Base-by-base conservation (phyloP, 2,329 filamentous ascomycete genomes). In the Fusarium sp. region DNA sequence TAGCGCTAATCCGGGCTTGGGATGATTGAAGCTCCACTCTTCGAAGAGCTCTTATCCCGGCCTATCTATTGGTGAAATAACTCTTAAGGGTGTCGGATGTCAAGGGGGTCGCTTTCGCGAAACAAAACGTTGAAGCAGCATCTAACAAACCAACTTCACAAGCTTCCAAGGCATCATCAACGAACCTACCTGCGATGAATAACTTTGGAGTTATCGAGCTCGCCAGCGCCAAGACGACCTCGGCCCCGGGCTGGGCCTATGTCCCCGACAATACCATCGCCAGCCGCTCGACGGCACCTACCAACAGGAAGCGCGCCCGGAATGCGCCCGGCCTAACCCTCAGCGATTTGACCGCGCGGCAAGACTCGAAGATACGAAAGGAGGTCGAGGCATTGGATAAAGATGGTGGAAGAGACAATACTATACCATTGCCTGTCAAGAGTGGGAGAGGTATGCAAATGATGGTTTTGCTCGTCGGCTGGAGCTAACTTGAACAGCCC, bases 171-270 rank as follows among this genome's bases (percentile, higher is more conserved):
- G 18, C 11, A 58, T 38, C 54, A 50, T 62, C 16, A 37, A 13
- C 18, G n/a, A 50, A 13, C 22, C 24, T 31, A 61, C 63, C 24
- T 31, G 63, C 63, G 56, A 92, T 91, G 88, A 89, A 90, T 80
- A 90, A 91, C 78, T 92, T 93, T 76, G 93, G 93, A 78, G 94
- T 98, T 78, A 92, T 97, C 83, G 93, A 97, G 77, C 86, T 98
- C 66, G 93, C 94, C 38, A 91, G 90, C 79, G 86, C 91, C 31
- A 91, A 90, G 70, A 91, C 91, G 18, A 89, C 90, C 52, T 86
- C 89, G 52, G 93, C 94, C 1, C 95, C 96, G 1, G 96, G 96
- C 79, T 98, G 95, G 93, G 94, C 94, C 14, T 98, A 98, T 81
- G 94, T 98, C 2, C 92, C 95, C 34, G 94, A 98, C 80, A 91